Evolutionary conservation across 192 early-diverging fungal species (phyloP).

Genomic region (Obelidium mucronatum): DNA sequence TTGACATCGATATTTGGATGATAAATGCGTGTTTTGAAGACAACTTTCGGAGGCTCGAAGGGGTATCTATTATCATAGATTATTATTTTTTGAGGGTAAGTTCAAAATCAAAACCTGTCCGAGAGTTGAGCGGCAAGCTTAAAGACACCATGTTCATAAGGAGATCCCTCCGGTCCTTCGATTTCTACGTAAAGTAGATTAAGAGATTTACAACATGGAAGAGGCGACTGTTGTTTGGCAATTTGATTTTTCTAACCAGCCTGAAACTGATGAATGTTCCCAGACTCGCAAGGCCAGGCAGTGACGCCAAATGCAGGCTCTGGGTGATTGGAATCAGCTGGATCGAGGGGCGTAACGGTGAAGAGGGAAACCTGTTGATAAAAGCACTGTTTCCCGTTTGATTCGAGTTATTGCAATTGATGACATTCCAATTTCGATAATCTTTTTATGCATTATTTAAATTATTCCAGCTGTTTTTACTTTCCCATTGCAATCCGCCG

Average conservation of each 20-base stretch:
- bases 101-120: conserved; percentile 15
- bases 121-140: conserved; percentile 20
- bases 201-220: too few relatives aligned
- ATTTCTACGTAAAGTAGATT: conserved; percentile 23
- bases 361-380: conserved; percentile 19
- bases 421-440: not conserved
- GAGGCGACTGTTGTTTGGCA: not conserved
- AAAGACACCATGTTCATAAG: conserved; percentile 27
- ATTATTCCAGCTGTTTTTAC: not conserved
- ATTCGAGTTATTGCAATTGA: conserved; percentile 27
- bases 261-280: conserved; percentile 14
- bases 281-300: conserved; percentile 17
- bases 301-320: conserved; percentile 28
- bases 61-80: conserved; percentile 24
- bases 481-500: not conserved
- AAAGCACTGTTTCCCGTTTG: conserved; percentile 6
- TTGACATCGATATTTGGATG: conserved; percentile 36
- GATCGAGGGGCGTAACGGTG: too few relatives aligned
- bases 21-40: conserved; percentile 33
- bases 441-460: conserved; percentile 1
- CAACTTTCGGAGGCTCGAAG: conserved; percentile 36
- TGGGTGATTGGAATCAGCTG: not conserved
- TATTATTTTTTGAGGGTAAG: not conserved
- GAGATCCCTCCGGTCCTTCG: conserved; percentile 35
- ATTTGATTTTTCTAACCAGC: not conserved